These are phyloP conservation scores for Picea glauca DNA, from an alignment of 75 land plant species.

Conservation along the genomic window DNA sequence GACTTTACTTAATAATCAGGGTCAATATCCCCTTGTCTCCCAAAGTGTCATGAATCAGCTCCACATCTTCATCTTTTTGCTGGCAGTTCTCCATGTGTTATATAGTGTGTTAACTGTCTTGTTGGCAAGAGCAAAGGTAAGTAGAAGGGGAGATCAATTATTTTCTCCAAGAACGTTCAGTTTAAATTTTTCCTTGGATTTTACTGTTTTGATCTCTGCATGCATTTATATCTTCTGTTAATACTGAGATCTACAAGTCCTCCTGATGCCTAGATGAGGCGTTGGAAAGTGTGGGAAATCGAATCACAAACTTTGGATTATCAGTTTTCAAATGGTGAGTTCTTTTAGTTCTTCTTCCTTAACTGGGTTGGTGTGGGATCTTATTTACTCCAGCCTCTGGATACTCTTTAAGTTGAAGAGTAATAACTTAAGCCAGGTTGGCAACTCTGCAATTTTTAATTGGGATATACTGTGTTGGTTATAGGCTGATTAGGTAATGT, in stretches of 20 bases:
- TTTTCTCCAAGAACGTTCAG: not conserved
- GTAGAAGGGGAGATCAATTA: not conserved
- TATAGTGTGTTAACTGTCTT: slow-evolving; percentile 42
- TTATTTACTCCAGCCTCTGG: too few species aligned
- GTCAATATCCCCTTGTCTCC: slow-evolving; percentile 35
- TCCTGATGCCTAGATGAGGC: slow-evolving; percentile 21
- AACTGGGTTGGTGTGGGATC: not conserved
- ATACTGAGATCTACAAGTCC: not conserved
- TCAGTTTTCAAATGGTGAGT: slow-evolving; percentile 25
- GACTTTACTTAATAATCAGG: slow-evolving; percentile 26
- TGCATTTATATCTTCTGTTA: slow-evolving; percentile 6
- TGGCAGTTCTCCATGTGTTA: slow-evolving; percentile 45
- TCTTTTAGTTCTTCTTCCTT: not conserved
- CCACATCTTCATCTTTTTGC: slow-evolving; percentile 49
- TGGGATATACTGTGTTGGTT: too few species aligned
- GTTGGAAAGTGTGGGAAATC: slow-evolving; percentile 35
- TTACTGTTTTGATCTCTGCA: not conserved
- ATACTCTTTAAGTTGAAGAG: too few species aligned
- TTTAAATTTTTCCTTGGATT: not conserved
- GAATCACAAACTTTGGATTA: slow-evolving; percentile 31
- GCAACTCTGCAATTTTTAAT: too few species aligned
- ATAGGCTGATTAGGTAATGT: too few species aligned
- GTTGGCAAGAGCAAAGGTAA: slow-evolving; percentile 44
- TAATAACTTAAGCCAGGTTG: too few species aligned
- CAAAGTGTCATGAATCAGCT: slow-evolving; percentile 39